Percentiles rank a stretch among this genome's conserved stretches.
Conservation (phyloP, 2,329 filamentous ascomycete genomes). For the Cytospora schulzeri region DNA sequence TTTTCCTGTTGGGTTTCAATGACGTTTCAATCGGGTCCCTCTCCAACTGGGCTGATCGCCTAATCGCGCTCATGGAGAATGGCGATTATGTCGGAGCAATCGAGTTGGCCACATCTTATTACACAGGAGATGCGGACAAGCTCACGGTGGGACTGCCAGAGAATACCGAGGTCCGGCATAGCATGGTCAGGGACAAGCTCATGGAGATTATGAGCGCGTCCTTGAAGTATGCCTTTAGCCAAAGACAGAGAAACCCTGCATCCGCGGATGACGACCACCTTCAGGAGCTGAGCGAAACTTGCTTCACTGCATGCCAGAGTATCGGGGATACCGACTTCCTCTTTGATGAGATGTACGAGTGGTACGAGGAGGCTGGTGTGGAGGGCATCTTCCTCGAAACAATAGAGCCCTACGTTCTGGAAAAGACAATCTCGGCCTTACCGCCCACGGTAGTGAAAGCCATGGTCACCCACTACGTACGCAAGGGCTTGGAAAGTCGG, state of each 20-base stretch:
- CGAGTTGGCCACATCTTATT: constrained; percentile 87
- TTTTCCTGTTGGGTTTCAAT: constrained; percentile 92
- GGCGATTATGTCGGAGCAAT: constrained; percentile 96
- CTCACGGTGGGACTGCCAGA: constrained; percentile 92
- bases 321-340: constrained; percentile 81
- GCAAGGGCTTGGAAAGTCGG: constrained; percentile 71
- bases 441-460: constrained; percentile 86
- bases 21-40: constrained; percentile 88
- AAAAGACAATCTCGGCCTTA: constrained; percentile 71
- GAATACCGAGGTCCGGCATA: constrained; percentile 72
- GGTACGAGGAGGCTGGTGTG: constrained; percentile 77
- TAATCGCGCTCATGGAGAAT: constrained; percentile 92
- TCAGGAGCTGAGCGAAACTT: constrained; percentile 77
- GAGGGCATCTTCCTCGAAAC: constrained; percentile 83
- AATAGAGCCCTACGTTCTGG: constrained; percentile 84
- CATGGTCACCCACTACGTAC: constrained; percentile 79
- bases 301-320: constrained; percentile 79
- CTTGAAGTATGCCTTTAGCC: constrained; percentile 82
- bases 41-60: constrained; percentile 94
- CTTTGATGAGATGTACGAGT: constrained; percentile 88
- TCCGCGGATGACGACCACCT: constrained; percentile 61
- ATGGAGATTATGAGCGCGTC: constrained; percentile 93
- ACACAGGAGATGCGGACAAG: constrained; percentile 87
- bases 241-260: constrained; percentile 54
- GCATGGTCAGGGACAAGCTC: constrained; percentile 83